These are phyloP conservation scores for Elaeis guineensis DNA, from an alignment of 176 grass and related monocot species.

Conservation along the genomic window DNA sequence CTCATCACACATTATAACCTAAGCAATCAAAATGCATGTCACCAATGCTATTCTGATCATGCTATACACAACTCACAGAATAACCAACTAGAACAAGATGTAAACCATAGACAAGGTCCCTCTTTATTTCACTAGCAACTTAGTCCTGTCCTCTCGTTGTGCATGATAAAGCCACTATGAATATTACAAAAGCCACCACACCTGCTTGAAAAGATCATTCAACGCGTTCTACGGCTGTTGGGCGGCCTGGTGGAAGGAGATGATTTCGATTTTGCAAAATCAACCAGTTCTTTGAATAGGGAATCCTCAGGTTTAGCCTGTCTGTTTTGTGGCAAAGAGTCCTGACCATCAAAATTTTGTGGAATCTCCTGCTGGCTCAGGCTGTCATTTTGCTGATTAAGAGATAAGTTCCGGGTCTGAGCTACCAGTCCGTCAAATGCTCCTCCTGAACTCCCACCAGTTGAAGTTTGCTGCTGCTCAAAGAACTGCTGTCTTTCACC, in stretches of 20 bases:
- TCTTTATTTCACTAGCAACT: no score
- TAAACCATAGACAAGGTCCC: no score
- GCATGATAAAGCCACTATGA: neutral
- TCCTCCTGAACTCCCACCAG: constrained; percentile 35
- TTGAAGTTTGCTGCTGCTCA: constrained; percentile 27
- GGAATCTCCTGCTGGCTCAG: constrained; percentile 2
- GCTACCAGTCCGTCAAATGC: constrained; percentile 33
- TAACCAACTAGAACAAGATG: no score
- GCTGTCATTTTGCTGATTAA: constrained; percentile 27
- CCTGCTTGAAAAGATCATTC: constrained; percentile 12
- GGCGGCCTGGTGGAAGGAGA: constrained; percentile 54
- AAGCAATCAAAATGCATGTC: no score
- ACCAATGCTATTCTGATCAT: no score
- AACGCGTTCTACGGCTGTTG: constrained; percentile 76
- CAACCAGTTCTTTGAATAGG: constrained; percentile 88
- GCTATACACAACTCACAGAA: no score
- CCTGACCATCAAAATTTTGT: constrained; percentile 15
- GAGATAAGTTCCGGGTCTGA: constrained; percentile 41
- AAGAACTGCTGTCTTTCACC: constrained; percentile 88
- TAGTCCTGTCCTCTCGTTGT: no score
- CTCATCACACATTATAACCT: no score
- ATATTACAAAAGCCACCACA: neutral
- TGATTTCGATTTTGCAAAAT: constrained; percentile 71
- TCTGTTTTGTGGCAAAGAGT: constrained; percentile 15
- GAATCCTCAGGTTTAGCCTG: constrained; percentile 71